A percentile compares a stretch with the other conserved stretches of the same genome.
These are phyloP conservation scores for Epicoccum sorghinum DNA, from an alignment of 2,329 filamentous ascomycete genomes.

Conservation along the genomic window DNA sequence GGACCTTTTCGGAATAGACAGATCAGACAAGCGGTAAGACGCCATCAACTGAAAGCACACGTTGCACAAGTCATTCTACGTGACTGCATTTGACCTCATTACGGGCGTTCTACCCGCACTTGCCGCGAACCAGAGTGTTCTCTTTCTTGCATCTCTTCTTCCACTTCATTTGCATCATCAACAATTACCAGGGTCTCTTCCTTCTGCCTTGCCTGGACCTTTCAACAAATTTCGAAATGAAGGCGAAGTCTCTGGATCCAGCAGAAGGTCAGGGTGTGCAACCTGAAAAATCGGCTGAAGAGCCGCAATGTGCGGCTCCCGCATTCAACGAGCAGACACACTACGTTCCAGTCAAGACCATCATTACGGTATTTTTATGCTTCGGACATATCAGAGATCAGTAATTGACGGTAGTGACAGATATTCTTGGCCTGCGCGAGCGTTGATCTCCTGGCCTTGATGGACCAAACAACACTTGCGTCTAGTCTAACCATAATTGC, in stretches of 20 bases:
- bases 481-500: conserved; percentile 28
- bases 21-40: background rate
- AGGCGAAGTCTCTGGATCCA: background rate
- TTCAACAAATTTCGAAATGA: background rate
- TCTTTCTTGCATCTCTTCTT: background rate
- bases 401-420: conserved; percentile 10
- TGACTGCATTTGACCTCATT: no score
- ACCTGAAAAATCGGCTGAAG: background rate
- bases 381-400: background rate
- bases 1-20: background rate
- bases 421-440: conserved; percentile 33
- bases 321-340: conserved; percentile 31
- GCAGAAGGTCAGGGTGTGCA: background rate
- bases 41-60: no score
- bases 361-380: conserved; percentile 21
- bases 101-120: no score
- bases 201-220: background rate
- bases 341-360: conserved; percentile 28
- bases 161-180: background rate
- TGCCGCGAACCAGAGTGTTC: no score
- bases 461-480: conserved; percentile 32
- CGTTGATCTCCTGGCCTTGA: conserved; percentile 27
- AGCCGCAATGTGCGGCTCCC: background rate
- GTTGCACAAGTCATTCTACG: no score
- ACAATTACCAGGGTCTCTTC: background rate